Percentiles rank a stretch among this genome's conserved stretches.
phyloP scores from a whole-genome alignment of 2,329 filamentous ascomycete species.

The Colletotrichum lentis region DNA sequence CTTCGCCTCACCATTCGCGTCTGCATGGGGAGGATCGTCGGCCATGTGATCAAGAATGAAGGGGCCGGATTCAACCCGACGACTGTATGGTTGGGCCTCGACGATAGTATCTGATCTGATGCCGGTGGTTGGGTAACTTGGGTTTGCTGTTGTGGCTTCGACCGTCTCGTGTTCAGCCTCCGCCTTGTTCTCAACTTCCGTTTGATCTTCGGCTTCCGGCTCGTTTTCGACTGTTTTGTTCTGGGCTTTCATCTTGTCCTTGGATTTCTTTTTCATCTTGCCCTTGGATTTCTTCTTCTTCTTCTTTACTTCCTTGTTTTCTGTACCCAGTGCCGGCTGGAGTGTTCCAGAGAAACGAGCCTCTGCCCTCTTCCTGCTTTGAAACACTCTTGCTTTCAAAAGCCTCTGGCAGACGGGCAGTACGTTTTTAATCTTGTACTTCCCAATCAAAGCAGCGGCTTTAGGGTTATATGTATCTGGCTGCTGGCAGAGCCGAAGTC shows the following conservation, averaged over 20 bases:
- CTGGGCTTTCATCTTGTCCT: background rate
- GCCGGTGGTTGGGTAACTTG: background rate
- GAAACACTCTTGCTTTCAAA: background rate
- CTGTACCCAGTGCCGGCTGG: accelerated
- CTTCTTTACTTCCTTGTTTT: too few relatives aligned
- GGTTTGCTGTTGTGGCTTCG: background rate
- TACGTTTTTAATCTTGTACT: background rate
- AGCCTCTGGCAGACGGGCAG: background rate
- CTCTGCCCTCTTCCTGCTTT: background rate
- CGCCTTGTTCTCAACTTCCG: background rate
- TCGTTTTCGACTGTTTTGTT: background rate
- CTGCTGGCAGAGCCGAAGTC: background rate
- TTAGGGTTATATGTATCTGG: background rate
- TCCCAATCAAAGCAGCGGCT: background rate
- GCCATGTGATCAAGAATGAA: background rate
- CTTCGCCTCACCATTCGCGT: background rate
- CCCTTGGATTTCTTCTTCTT: too few relatives aligned
- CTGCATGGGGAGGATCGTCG: background rate
- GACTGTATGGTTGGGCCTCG: background rate
- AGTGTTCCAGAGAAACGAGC: background rate
- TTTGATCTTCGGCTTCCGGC: background rate
- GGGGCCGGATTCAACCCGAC: background rate
- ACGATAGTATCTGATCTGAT: background rate
- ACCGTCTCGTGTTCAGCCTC: too few relatives aligned
- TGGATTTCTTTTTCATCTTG: background rate